Conservation (phyloP, 2,329 filamentous ascomycete species). For the Cercospora zeae-maydis region DNA sequence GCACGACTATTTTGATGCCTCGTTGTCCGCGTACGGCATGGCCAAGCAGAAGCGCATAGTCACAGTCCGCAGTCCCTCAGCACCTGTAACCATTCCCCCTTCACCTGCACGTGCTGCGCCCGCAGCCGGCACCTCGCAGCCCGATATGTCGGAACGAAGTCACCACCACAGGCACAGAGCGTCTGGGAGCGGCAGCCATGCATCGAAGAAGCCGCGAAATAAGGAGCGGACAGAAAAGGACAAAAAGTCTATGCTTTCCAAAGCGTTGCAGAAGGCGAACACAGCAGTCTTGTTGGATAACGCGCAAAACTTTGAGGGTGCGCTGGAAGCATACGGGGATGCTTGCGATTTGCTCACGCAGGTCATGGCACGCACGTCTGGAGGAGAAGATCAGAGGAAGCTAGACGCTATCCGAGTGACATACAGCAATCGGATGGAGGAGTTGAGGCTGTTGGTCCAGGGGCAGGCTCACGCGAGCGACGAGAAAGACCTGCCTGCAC, state of each 20-base stretch:
- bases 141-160: slow-evolving; percentile 14
- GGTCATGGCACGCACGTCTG: slow-evolving; percentile 79
- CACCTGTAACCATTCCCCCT: slow-evolving; percentile 22
- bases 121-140: slow-evolving; percentile 13
- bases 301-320: slow-evolving; percentile 88
- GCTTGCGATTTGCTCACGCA: slow-evolving; percentile 84
- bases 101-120: slow-evolving; percentile 9
- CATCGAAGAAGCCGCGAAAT: slow-evolving; percentile 28
- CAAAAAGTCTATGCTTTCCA: slow-evolving; percentile 94
- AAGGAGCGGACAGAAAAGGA: slow-evolving; percentile 48
- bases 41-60: slow-evolving; percentile 27
- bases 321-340: slow-evolving; percentile 84
- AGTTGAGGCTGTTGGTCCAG: slow-evolving; percentile 69
- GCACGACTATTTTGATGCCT: slow-evolving; percentile 34
- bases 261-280: slow-evolving; percentile 90
- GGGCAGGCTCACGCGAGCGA: slow-evolving; percentile 43
- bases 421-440: slow-evolving; percentile 84
- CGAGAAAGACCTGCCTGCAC: slow-evolving; percentile 73
- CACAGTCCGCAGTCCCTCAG: slow-evolving; percentile 26
- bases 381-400: slow-evolving; percentile 83
- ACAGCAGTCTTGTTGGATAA: slow-evolving; percentile 94
- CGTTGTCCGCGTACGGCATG: slow-evolving; percentile 25
- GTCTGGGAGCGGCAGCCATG: slow-evolving; percentile 14
- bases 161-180: slow-evolving; percentile 4
- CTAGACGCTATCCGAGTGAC: slow-evolving; percentile 88